Evolutionary conservation across 176 grass and related monocot genomes (phyloP).

Genomic region (Oryza glaberrima): DNA sequence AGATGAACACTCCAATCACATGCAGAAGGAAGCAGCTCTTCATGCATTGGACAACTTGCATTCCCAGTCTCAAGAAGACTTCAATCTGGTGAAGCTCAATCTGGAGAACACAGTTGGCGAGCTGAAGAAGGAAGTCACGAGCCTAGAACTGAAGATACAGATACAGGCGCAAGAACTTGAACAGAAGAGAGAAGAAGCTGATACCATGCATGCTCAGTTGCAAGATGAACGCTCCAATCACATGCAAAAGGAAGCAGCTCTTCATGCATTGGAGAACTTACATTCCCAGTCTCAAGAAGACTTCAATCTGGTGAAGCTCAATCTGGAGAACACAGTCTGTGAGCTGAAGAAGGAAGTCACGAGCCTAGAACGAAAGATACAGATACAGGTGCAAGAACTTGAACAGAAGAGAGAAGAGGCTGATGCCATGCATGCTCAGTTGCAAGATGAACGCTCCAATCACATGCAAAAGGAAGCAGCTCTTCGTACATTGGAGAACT

Average conservation of each 20-base stretch:
- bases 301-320: slow-evolving; percentile 42
- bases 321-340: slow-evolving; percentile 48
- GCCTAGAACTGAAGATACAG: slow-evolving; percentile 33
- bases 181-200: slow-evolving; percentile 32
- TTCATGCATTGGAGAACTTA: slow-evolving; percentile 31
- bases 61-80: slow-evolving; percentile 42
- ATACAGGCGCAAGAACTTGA: slow-evolving; percentile 44
- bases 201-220: slow-evolving; percentile 26
- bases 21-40: slow-evolving; percentile 39
- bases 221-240: slow-evolving; percentile 34
- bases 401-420: slow-evolving; percentile 34
- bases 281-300: slow-evolving; percentile 45
- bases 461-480: slow-evolving; percentile 31
- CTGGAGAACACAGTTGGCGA: slow-evolving; percentile 47
- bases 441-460: slow-evolving; percentile 37
- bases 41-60: slow-evolving; percentile 22
- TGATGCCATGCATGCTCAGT: slow-evolving; percentile 23
- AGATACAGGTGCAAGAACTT: slow-evolving; percentile 45
- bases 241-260: slow-evolving; percentile 39
- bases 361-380: slow-evolving; percentile 31
- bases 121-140: slow-evolving; percentile 47
- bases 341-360: slow-evolving; percentile 52
- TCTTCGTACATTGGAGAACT: slow-evolving; percentile 34
- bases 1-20: slow-evolving; percentile 36
- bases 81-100: slow-evolving; percentile 46